Evolutionary conservation across 2,329 filamentous ascomycete genomes (phyloP), one percentile per base, ranked within the genome.

Genomic region (Alternaria tenuissima): DNA sequence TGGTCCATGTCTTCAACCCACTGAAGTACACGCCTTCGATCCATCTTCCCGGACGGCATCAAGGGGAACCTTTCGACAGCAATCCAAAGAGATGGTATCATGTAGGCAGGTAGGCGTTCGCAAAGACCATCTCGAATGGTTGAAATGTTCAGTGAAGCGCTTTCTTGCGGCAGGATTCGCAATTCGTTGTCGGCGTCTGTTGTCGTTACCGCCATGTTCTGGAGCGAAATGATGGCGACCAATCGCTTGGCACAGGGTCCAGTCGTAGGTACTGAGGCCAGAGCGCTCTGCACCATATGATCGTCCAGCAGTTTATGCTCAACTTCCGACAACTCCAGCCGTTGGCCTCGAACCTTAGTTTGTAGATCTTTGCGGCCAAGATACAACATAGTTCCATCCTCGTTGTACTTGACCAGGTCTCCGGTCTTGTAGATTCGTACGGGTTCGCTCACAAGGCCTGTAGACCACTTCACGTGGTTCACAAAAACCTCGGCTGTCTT

Each of bases 261-360:
- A 42, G 61, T 43, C 6, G 55, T 65, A 7, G 74, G 73, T 7
- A 77, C 73, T 16, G 69, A 61, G 5, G 73, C 73, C 22, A 76
- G 55, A 3, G 69, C 73, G 51, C 70, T 74, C 28, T 76, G 73
- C 20, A 75, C 64, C 7, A 65, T 55, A 3, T 62, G 24, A 32
- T 76, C 73, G 18, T 70, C 63, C 41, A 73, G 68, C 42, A 81
- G 78, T 54, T 82, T 79, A 59, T 81, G 77, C 65, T 83, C 81
- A 26, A 83, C 79, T 59, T 83, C 81, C 16, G 77, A 79, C 3
- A 83, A 65, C 57, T 83, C 81, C 28, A 83, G 74, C 1, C 81
- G 75, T 53, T 81, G 78, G 3, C 81, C 81, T 12, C 80, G 79
- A 30, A 83, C 75, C 52, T 78, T 78, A 11, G 74, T 73, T 48